Evolutionary conservation across 202 grass and related monocot genomes (phyloP).

Genomic region (Eragrostis tef): DNA sequence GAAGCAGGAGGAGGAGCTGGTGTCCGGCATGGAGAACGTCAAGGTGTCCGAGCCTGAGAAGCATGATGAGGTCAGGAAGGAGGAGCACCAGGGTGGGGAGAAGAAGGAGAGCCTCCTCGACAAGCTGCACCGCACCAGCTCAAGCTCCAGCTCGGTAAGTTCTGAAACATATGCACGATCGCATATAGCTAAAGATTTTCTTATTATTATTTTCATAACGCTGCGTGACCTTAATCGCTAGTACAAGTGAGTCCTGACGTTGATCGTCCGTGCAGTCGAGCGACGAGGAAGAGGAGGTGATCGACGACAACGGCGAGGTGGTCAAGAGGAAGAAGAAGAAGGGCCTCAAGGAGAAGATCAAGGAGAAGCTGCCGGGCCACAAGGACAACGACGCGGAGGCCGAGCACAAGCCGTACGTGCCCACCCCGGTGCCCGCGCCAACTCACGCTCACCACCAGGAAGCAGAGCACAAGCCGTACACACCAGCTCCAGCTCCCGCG

Average conservation of each 20-base stretch:
- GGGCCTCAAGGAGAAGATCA: constrained; percentile 89
- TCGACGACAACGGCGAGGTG: constrained; percentile 65
- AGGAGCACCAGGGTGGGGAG: constrained; percentile 55
- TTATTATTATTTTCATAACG: too few species aligned
- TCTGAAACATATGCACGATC: too few species aligned
- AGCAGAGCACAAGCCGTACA: background rate
- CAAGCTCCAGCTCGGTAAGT: constrained; percentile 92
- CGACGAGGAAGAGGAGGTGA: constrained; percentile 81
- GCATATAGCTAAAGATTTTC: too few species aligned
- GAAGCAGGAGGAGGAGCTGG: constrained; percentile 53
- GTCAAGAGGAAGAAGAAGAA: constrained; percentile 95
- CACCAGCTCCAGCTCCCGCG: background rate
- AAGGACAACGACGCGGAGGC: constrained; percentile 49
- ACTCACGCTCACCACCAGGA: background rate
- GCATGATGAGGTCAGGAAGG: constrained; percentile 54
- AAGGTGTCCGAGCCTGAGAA: constrained; percentile 63
- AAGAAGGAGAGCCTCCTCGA: constrained; percentile 81
- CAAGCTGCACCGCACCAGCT: constrained; percentile 79
- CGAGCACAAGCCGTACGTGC: constrained; percentile 36
- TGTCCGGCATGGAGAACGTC: constrained; percentile 68
- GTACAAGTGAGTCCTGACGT: background rate
- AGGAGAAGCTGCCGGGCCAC: constrained; percentile 70
- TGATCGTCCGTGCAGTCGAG: constrained; percentile 54
- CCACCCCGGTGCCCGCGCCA: background rate
- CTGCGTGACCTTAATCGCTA: background rate